phyloP scores from a whole-genome alignment of 371 early-diverging fungal species.

The Rhizomucor pusillus region DNA sequence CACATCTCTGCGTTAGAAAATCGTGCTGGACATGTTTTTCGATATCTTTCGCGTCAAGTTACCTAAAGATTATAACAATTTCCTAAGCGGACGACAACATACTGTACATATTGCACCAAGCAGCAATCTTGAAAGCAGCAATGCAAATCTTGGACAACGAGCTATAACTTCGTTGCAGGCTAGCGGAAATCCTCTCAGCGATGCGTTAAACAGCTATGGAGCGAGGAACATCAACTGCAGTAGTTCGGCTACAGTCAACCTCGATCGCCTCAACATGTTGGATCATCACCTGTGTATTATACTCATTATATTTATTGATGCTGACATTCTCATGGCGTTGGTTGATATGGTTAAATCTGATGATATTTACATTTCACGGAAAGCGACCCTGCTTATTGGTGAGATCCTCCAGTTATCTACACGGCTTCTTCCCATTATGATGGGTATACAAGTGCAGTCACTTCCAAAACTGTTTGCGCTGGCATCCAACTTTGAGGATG shows the following conservation, averaged over 20 bases:
- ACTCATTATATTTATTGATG: slow-evolving; percentile 74
- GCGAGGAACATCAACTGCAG: not conserved
- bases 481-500: slow-evolving; percentile 78
- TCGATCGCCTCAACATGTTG: slow-evolving; percentile 58
- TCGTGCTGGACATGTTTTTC: slow-evolving; percentile 75
- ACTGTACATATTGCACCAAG: slow-evolving; percentile 40
- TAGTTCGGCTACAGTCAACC: slow-evolving; percentile 24
- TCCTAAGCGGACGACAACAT: slow-evolving; percentile 47
- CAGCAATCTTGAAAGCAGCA: slow-evolving; percentile 11
- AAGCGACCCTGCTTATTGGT: slow-evolving; percentile 71
- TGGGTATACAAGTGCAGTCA: slow-evolving; percentile 64
- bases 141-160: slow-evolving; percentile 7
- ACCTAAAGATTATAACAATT: slow-evolving; percentile 64
- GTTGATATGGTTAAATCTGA: slow-evolving; percentile 53
- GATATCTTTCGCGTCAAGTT: slow-evolving; percentile 71
- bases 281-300: slow-evolving; percentile 73
- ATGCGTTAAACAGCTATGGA: slow-evolving; percentile 1
- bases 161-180: slow-evolving; percentile 16
- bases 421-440: slow-evolving; percentile 59
- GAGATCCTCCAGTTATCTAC: slow-evolving; percentile 76
- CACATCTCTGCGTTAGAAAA: slow-evolving; percentile 46
- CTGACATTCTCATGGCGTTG: slow-evolving; percentile 72
- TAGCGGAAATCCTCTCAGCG: slow-evolving; percentile 9
- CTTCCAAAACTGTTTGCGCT: slow-evolving; percentile 73
- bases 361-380: slow-evolving; percentile 52